phyloP scores from a whole-genome alignment of 1,139 yeast species.

The Scheffersomyces parashehatae region DNA sequence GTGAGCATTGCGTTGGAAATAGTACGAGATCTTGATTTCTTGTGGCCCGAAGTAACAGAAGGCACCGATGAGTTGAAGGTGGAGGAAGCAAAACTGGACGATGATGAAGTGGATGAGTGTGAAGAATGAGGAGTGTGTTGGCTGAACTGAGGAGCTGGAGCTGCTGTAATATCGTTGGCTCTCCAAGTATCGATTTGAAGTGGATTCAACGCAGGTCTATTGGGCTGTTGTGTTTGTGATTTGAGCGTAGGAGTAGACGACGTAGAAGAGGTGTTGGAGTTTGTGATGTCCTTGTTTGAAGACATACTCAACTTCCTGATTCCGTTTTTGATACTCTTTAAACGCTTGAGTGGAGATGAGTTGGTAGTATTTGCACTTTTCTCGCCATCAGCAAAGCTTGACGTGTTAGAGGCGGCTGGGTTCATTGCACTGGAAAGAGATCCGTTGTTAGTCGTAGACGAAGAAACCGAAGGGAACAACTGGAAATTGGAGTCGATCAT shows the following conservation, averaged over 20 bases:
- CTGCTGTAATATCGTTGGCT: slow-evolving; percentile 3
- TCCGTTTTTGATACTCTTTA: slow-evolving; percentile 41
- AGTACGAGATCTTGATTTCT: slow-evolving; percentile 10
- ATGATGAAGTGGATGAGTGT: slow-evolving; percentile 12
- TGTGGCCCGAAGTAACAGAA: slow-evolving; percentile 2
- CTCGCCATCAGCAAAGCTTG: slow-evolving; percentile 2
- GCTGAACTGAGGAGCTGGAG: neutral
- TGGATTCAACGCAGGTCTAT: slow-evolving; percentile 23
- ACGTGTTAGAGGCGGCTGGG: slow-evolving; percentile 1
- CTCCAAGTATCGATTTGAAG: slow-evolving; percentile 21
- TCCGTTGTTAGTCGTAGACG: slow-evolving; percentile 1
- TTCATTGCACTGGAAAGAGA: neutral
- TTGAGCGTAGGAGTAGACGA: slow-evolving; percentile 2
- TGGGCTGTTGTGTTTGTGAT: slow-evolving; percentile 11
- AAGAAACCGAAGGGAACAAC: slow-evolving; percentile 13
- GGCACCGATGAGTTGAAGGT: slow-evolving; percentile 2
- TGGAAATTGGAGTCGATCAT: slow-evolving; percentile 14
- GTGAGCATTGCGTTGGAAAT: slow-evolving; percentile 14
- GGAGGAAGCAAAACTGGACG: slow-evolving; percentile 7
- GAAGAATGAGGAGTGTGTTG: slow-evolving; percentile 13
- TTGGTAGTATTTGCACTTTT: slow-evolving; percentile 8
- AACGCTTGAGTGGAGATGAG: slow-evolving; percentile 32
- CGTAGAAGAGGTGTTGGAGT: slow-evolving; percentile 1
- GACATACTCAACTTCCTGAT: slow-evolving; percentile 33
- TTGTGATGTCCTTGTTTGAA: slow-evolving; percentile 4